Percentiles rank a stretch among this genome's conserved stretches.
These are phyloP conservation scores for Neurospora sp. DNA, from an alignment of 2,329 filamentous ascomycete genomes.

Conservation along the genomic window DNA sequence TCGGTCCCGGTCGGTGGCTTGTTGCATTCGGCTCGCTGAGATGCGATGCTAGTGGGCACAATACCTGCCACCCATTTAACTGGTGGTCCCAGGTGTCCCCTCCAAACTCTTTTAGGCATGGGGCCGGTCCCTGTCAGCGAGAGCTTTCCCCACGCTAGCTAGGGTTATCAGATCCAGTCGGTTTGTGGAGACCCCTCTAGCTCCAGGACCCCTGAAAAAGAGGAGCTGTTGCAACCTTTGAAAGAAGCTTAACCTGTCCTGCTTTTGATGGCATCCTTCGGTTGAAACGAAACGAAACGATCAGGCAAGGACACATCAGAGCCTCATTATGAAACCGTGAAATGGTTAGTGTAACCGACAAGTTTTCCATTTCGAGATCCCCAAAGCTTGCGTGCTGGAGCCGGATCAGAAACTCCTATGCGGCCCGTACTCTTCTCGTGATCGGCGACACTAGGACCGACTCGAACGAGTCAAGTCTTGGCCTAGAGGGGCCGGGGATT, in stretches of 20 bases:
- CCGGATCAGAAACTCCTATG: background rate
- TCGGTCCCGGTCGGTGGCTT: conserved; percentile 3
- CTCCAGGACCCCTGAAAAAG: background rate
- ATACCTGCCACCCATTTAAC: background rate
- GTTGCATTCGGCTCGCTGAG: conserved; percentile 14
- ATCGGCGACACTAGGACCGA: background rate
- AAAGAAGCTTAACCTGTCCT: background rate
- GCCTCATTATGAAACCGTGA: background rate
- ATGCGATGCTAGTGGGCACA: background rate
- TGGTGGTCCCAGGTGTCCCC: background rate
- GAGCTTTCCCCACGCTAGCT: background rate
- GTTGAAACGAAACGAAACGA: background rate
- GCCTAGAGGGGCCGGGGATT: background rate
- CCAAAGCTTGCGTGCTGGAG: background rate
- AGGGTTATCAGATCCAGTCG: background rate
- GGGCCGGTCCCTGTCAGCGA: background rate
- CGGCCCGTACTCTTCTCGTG: background rate
- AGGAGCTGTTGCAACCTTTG: background rate
- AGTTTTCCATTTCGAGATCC: background rate
- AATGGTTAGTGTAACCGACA: background rate
- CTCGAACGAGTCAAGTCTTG: background rate
- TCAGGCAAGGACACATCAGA: background rate
- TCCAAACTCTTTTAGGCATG: background rate
- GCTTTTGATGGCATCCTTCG: background rate
- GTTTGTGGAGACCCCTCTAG: background rate